These are phyloP conservation scores for Eragrostis nindensis DNA, from an alignment of 176 grass and related monocot species.

Conservation along the genomic window DNA sequence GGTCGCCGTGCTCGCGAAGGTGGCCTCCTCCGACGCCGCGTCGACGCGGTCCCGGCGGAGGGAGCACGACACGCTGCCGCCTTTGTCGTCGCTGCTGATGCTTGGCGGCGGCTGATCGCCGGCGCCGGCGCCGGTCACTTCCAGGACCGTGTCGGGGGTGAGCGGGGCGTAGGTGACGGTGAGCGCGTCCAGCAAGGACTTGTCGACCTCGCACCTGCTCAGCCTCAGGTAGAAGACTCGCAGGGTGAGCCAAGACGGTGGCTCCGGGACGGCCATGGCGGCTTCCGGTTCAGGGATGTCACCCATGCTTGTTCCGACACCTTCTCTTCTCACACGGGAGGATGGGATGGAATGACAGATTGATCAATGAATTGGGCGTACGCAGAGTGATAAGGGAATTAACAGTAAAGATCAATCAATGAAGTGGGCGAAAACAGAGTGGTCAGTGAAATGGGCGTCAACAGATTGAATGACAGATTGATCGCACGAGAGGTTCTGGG, in stretches of 20 bases:
- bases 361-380: background rate
- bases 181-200: conserved; percentile 50
- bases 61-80: conserved; percentile 37
- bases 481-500: too few relatives aligned
- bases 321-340: background rate
- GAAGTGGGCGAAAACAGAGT: too few relatives aligned
- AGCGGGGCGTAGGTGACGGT: conserved; percentile 67
- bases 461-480: background rate
- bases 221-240: conserved; percentile 85
- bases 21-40: conserved; percentile 46
- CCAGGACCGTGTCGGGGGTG: conserved; percentile 58
- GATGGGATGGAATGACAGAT: background rate
- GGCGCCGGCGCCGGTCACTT: conserved; percentile 38
- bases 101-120: background rate
- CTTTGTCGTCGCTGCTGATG: background rate
- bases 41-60: conserved; percentile 59
- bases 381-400: background rate
- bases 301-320: conserved; percentile 33
- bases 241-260: conserved; percentile 52
- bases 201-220: conserved; percentile 62
- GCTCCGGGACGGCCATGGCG: conserved; percentile 33
- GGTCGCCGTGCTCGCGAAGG: conserved; percentile 65
- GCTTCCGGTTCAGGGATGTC: conserved; percentile 24
- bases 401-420: too few relatives aligned
- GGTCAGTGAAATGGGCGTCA: too few relatives aligned